Evolutionary conservation across 192 early-diverging fungal genomes (phyloP).

Genomic region (Jimgerdemannia flammicorona): DNA sequence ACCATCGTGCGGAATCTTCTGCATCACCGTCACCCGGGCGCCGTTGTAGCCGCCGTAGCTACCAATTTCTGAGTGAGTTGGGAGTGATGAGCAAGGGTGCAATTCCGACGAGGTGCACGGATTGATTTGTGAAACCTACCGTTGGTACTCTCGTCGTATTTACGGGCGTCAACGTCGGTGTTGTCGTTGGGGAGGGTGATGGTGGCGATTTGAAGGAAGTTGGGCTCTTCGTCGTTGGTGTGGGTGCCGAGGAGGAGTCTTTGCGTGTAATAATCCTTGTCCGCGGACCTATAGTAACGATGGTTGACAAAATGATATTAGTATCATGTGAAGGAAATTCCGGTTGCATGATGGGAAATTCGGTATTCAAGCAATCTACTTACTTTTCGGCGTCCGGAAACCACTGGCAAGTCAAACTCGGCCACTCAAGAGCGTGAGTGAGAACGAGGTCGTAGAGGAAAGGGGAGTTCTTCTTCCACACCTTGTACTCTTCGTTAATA

Average conservation of each 20-base stretch:
- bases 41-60: slow-evolving; percentile 61
- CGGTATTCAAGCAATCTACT: too few species aligned
- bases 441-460: slow-evolving; percentile 98
- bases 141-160: slow-evolving; percentile 72
- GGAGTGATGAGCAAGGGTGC: neutral
- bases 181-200: slow-evolving; percentile 57
- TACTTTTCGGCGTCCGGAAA: slow-evolving; percentile 90
- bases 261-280: slow-evolving; percentile 89
- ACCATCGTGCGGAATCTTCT: slow-evolving; percentile 95
- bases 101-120: too few species aligned
- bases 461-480: slow-evolving; percentile 99
- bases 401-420: slow-evolving; percentile 97
- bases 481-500: slow-evolving; percentile 97
- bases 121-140: too few species aligned
- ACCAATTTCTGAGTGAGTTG: slow-evolving; percentile 1
- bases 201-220: slow-evolving; percentile 94
- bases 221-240: slow-evolving; percentile 93
- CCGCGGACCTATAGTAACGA: slow-evolving; percentile 68
- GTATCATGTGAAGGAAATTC: too few species aligned
- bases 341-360: too few species aligned
- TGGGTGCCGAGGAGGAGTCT: slow-evolving; percentile 92
- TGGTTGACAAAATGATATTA: too few species aligned
- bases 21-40: slow-evolving; percentile 83
- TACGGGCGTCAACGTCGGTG: slow-evolving; percentile 18
- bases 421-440: slow-evolving; percentile 99